Base-by-base conservation (phyloP, 2,329 filamentous ascomycete genomes). In the Fusarium falciforme region DNA sequence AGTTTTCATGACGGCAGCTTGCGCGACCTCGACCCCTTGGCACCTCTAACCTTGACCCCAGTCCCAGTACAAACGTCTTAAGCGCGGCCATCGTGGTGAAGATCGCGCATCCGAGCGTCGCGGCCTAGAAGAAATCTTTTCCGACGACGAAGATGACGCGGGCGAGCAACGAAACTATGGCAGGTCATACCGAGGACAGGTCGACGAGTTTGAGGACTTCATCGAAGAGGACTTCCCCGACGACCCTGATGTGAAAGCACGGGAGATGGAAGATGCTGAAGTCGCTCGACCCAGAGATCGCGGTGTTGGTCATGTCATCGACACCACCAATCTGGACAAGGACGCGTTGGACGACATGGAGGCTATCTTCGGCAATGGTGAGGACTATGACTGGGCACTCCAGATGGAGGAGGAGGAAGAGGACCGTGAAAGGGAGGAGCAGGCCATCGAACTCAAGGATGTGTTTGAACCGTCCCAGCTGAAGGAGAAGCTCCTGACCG, bases 391-490 rank as follows among this genome's bases (percentile, higher is more conserved):
- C 77, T 99, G 97, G 92, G 96, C 96, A 10, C 86, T 99, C 57
- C 93, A 96, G 61, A 88, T 96, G 79, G 95, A 98, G 82, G 93
- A 96, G 54, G 92, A 95, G 59, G 93, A 95, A 74, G 94, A 97
- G 74, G 92, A 94, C 57, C 91, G 93, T 66, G 88, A 93, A 74
- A 89, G 92, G 68, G 93, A 94, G 71, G 94, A 97, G 75, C 93
- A 95, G 78, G 92, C 92, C 52, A 90, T 98, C 47, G 94, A 98
- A 83, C 89, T 99, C 72, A 98, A 98, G 85, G 96, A 99, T 81
- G 96, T 99, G 60, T 99, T 99, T 79, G 96, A 99, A 83, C 96
- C 96, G 1, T 97, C 95, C 4, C 95, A 99, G 82, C 89, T 99
- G 42, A 92, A 93, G 66, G 96, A 99, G 84, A 96, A 94, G 84